Evolutionary conservation across 2,329 filamentous ascomycete species (phyloP), one percentile per base, ranked within the genome.

Genomic region (Fusarium brevicatenulatum): DNA sequence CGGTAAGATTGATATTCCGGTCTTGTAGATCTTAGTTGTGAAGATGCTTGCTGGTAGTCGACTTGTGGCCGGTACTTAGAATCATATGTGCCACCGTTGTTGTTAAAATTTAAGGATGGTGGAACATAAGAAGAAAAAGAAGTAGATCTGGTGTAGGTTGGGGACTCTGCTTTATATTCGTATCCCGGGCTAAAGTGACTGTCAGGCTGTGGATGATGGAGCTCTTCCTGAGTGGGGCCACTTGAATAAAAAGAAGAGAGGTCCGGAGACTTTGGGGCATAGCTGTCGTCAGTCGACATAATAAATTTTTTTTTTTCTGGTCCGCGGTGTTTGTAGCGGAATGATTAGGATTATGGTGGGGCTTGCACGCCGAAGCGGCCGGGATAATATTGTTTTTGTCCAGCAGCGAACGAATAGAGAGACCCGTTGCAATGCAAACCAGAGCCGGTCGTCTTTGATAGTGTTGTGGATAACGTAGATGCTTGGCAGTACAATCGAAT

Each of bases 201-300:
- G 71, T 69, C 78, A 74, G 74, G 78, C 76, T 80, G 73, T 78
- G 77, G 73, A 79, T 74, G 67, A 72, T 76, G 78, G 54, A 77
- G 77, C 64, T 80, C 78, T 70, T 81, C 81, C 69, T 79, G 77
- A 72, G 79, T 80, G 78, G 81, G 79, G 77, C 79, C 73, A 70
- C 81, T 78, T 68, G 86, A 82, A 76, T 85, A 87, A 80, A 89
- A 86, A 66, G 86, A 88, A 67, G 87, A 89, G 73, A 90, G 85
- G 82, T 90, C 87, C 78, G 88, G 88, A 76, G 87, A 89, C 80
- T 86, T 88, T 74, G 88, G 88, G 74, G 86, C 87, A 82, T 89
- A 90, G 68, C 82, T 83, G 77, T 86, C 85, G 78, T 84, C 83
- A 75, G 83, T 84, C 83, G 88, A 88, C 82, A 82, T 84, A 70